Evolutionary conservation across 768 basidiomycete genomes (phyloP), one percentile per base, ranked within the genome.

Genomic region (Collybia sordida): DNA sequence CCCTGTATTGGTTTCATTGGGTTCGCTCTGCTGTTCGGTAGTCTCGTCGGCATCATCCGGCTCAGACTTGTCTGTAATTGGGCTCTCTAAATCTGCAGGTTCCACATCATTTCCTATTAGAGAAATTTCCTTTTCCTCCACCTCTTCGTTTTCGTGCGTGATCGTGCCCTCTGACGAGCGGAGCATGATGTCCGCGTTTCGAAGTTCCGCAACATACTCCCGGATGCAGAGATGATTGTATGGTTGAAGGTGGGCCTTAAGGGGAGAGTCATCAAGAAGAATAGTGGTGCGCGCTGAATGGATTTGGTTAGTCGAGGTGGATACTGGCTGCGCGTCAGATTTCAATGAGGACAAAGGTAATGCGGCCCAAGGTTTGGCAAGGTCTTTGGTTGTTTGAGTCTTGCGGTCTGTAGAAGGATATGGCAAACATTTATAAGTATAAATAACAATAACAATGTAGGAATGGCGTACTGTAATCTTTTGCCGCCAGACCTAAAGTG

Each of bases 191-290:
- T 62, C 61, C 1, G 34, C n/a, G 7, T 50, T 51, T 2, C 61
- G 50, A 28, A 55, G 28, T 0, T 45, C 31, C 9, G 42, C 69
- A 12, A 74, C 70, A 61, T 91, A 93, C 60, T 91, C 90, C 8
- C 69, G 74, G 55, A 93, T 77, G 59, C 86, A 89, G 18, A 93
- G 68, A 60, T 93, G 91, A 61, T 90, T 93, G 70, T 80, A 88
- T 0, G 90, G 91, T 60, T 93, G 91, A 14, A 86, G 71, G 23
- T 70, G 75, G 0, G 78, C 80, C 54, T 81, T 82, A 22, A 69
- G 67, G 0, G 75, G 86, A 2, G 79, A 80, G 57, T 82, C 80
- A 54, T 81, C 80, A 11, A 82, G 66, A 15, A 82, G 70, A 12
- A 81, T 57, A 0, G 79, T 79, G 2, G 74, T 73, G 21, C 51